These are phyloP conservation scores for Arxiozyma heterogenica DNA, from an alignment of 1,139 yeast genomes.

Conservation along the genomic window DNA sequence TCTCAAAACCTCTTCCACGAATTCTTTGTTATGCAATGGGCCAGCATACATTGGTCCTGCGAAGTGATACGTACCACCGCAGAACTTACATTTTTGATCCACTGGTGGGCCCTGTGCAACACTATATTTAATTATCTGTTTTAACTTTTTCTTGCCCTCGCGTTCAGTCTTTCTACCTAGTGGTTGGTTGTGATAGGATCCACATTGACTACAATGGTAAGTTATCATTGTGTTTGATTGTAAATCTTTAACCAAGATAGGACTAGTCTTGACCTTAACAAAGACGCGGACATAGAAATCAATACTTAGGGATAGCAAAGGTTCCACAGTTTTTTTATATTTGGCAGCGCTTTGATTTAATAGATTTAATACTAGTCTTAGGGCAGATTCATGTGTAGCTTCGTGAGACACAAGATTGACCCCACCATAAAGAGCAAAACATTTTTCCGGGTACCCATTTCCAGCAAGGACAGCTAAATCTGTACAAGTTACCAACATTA, in stretches of 20 bases:
- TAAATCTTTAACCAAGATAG: conserved; percentile 67
- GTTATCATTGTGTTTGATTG: conserved; percentile 69
- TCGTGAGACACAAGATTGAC: conserved; percentile 67
- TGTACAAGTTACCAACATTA: conserved; percentile 85
- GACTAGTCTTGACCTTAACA: conserved; percentile 65
- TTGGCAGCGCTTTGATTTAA: conserved; percentile 81
- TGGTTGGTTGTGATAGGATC: conserved; percentile 58
- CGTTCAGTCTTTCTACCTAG: conserved; percentile 53
- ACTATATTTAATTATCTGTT: conserved; percentile 38
- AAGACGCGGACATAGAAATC: conserved; percentile 89
- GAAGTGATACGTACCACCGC: conserved; percentile 61
- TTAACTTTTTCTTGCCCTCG: conserved; percentile 27
- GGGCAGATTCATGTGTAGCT: conserved; percentile 86
- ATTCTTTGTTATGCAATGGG: conserved; percentile 56
- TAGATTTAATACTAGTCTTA: conserved; percentile 69
- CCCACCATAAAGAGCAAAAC: conserved; percentile 94
- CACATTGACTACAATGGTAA: conserved; percentile 84
- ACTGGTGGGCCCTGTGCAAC: conserved; percentile 51
- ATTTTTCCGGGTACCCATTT: conserved; percentile 90
- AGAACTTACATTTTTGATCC: conserved; percentile 52
- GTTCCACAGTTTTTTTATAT: conserved; percentile 80
- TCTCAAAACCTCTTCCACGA: conserved; percentile 53
- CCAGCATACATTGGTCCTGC: conserved; percentile 99
- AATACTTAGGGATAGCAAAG: conserved; percentile 71
- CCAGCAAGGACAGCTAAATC: conserved; percentile 96